Evolutionary conservation across 768 basidiomycete genomes (phyloP).

Genomic region (Pholiota molesta): DNA sequence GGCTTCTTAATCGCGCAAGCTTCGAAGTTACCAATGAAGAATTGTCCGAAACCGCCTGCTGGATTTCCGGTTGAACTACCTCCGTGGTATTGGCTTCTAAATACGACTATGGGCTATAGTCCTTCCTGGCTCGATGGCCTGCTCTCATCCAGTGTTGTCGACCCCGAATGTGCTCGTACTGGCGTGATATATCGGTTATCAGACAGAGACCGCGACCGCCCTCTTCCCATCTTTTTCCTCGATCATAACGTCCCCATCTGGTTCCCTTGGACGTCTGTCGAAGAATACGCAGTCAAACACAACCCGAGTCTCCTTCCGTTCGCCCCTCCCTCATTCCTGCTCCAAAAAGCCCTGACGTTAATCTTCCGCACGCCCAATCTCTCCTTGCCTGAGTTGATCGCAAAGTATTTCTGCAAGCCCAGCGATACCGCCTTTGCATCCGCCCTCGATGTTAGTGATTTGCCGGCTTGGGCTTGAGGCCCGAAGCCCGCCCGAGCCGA

Average conservation of each 20-base stretch:
- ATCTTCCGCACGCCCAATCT: neutral
- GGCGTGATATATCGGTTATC: neutral
- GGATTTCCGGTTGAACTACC: neutral
- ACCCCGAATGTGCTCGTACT: neutral
- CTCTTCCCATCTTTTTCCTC: conserved; percentile 3
- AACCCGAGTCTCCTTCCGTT: neutral
- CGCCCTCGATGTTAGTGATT: conserved; percentile 6
- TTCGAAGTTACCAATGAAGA: neutral
- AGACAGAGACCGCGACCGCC: neutral
- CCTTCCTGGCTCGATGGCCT: conserved; percentile 7
- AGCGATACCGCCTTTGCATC: neutral
- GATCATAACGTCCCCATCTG: conserved; percentile 9
- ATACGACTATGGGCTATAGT: neutral
- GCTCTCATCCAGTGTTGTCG: neutral
- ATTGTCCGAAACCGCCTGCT: neutral
- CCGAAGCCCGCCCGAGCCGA: too few relatives aligned
- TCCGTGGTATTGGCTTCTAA: conserved; percentile 5
- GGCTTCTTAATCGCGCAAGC: conserved; percentile 8
- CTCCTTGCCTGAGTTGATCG: conserved; percentile 7
- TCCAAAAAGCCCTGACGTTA: conserved; percentile 11
- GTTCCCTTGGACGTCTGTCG: conserved; percentile 14
- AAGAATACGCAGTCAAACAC: conserved; percentile 1
- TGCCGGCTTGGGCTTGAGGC: too few relatives aligned
- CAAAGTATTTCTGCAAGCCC: conserved; percentile 1
- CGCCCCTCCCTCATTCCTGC: conserved; percentile 5